Evolutionary conservation across 805 yeast genomes (phyloP).

Genomic region (Barnettozyma pratensis): DNA sequence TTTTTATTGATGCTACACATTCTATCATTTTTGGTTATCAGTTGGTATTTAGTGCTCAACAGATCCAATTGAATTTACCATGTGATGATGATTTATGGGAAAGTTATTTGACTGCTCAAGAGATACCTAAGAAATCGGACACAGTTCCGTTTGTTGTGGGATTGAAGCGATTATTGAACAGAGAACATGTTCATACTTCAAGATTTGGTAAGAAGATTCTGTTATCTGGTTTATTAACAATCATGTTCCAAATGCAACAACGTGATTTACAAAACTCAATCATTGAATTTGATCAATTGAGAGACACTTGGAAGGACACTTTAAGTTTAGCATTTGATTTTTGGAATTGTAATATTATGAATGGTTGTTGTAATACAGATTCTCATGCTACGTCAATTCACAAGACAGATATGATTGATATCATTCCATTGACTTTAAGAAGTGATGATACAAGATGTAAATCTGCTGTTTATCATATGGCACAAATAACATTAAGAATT

Average conservation of each 20-base stretch:
- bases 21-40: slow-evolving; percentile 76
- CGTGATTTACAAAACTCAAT: slow-evolving; percentile 55
- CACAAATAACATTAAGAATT: slow-evolving; percentile 65
- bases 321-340: slow-evolving; percentile 65
- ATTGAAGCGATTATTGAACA: slow-evolving; percentile 52
- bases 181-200: slow-evolving; percentile 39
- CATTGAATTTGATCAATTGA: slow-evolving; percentile 35
- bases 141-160: slow-evolving; percentile 46
- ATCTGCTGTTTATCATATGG: slow-evolving; percentile 65
- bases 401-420: slow-evolving; percentile 16
- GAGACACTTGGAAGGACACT: slow-evolving; percentile 64
- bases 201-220: slow-evolving; percentile 64
- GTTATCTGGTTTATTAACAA: slow-evolving; percentile 60
- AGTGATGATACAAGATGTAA: slow-evolving; percentile 47
- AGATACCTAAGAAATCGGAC: slow-evolving; percentile 23
- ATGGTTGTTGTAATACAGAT: slow-evolving; percentile 27
- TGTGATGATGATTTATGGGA: slow-evolving; percentile 62
- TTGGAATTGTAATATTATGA: slow-evolving; percentile 49
- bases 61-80: slow-evolving; percentile 56
- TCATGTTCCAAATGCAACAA: slow-evolving; percentile 70
- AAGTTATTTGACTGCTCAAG: slow-evolving; percentile 27
- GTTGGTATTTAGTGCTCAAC: slow-evolving; percentile 50
- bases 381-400: slow-evolving; percentile 16
- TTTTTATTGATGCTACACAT: slow-evolving; percentile 74
- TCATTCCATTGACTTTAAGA: slow-evolving; percentile 19